Evolutionary conservation across 1,139 yeast genomes (phyloP).

Genomic region (Meyerozyma guilliermondii): DNA sequence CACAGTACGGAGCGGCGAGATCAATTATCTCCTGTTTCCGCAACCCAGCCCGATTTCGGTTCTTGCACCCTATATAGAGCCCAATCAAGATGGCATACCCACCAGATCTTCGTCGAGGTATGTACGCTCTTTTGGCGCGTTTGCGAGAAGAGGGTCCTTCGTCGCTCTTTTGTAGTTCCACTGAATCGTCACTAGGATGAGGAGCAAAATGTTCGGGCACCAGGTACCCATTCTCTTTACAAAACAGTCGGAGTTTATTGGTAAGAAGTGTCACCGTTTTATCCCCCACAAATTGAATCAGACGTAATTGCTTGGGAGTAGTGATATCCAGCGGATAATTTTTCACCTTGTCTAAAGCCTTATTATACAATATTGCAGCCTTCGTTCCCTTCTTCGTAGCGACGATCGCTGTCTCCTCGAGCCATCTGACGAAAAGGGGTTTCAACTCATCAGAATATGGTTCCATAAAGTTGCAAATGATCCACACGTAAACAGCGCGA

Average conservation of each 20-base stretch:
- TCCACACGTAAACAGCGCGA: not conserved
- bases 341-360: slow-evolving; percentile 45
- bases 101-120: slow-evolving; percentile 79
- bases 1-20: slow-evolving; percentile 58
- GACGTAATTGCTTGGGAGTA: slow-evolving; percentile 47
- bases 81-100: slow-evolving; percentile 80
- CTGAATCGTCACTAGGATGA: slow-evolving; percentile 3
- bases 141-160: slow-evolving; percentile 13
- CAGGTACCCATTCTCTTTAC: slow-evolving; percentile 34
- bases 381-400: slow-evolving; percentile 39
- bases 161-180: slow-evolving; percentile 3
- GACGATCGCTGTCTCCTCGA: slow-evolving; percentile 42
- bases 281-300: slow-evolving; percentile 58
- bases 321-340: slow-evolving; percentile 35
- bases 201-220: slow-evolving; percentile 35
- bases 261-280: slow-evolving; percentile 48
- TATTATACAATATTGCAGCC: slow-evolving; percentile 39
- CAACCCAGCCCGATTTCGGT: slow-evolving; percentile 38
- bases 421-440: slow-evolving; percentile 45
- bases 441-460: slow-evolving; percentile 22
- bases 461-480: not conserved
- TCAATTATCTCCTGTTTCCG: slow-evolving; percentile 56
- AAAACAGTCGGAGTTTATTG: slow-evolving; percentile 37
- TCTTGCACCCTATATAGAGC: slow-evolving; percentile 48
- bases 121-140: slow-evolving; percentile 40